Conservation (phyloP, 2,329 filamentous ascomycete species). For the Lasiodiplodia theobromae region DNA sequence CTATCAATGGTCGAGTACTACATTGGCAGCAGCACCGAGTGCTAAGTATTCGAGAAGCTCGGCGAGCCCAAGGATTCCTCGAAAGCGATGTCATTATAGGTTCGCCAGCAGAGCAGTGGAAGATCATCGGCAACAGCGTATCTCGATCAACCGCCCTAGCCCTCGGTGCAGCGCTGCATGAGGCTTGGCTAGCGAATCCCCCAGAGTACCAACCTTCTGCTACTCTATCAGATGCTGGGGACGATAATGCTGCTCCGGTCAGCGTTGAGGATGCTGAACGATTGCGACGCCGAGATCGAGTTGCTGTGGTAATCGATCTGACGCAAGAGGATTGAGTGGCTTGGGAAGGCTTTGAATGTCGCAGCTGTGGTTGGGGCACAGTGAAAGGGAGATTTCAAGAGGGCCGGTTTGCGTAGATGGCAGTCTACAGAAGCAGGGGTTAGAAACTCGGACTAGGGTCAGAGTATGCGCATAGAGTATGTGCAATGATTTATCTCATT, state of each 20-base stretch:
- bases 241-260: not conserved
- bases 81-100: constrained; percentile 77
- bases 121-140: constrained; percentile 79
- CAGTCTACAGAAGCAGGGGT: too few relatives aligned
- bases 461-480: too few relatives aligned
- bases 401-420: too few relatives aligned
- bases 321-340: not conserved
- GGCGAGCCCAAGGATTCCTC: constrained; percentile 73
- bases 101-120: constrained; percentile 61
- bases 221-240: not conserved
- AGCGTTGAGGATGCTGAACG: not conserved
- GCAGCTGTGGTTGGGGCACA: too few relatives aligned
- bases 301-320: not conserved
- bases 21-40: constrained; percentile 72
- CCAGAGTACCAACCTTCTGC: not conserved
- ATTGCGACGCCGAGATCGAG: not conserved
- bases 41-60: constrained; percentile 70
- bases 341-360: too few relatives aligned
- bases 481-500: too few relatives aligned
- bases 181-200: constrained; percentile 62
- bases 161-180: constrained; percentile 68
- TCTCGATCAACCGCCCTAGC: constrained; percentile 71
- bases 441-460: too few relatives aligned
- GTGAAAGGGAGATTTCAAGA: too few relatives aligned
- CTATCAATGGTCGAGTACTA: constrained; percentile 61